Conservation (phyloP, 202 grass and related monocot genomes). For the Schoenoplectus tabernaemontani region DNA sequence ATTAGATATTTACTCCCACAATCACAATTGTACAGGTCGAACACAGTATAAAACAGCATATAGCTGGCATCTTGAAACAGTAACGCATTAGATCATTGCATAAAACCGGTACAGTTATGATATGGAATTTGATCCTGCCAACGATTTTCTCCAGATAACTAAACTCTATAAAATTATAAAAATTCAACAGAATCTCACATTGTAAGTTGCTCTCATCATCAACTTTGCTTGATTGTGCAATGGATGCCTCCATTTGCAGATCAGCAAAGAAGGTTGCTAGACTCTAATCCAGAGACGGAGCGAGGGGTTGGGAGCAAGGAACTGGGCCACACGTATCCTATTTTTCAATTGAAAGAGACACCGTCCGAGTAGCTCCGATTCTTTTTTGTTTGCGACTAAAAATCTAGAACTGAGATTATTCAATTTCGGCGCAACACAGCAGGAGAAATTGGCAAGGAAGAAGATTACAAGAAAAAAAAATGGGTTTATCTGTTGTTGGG, state of each 20-base stretch:
- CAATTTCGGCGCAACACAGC: neutral
- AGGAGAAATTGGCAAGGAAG: no score
- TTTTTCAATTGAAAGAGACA: neutral
- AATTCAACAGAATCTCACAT: neutral
- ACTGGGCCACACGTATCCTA: neutral
- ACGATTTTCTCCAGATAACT: no score
- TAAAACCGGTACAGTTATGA: no score
- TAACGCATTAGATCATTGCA: neutral
- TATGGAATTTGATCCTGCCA: neutral
- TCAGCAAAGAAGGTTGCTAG: neutral
- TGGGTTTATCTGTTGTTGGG: neutral
- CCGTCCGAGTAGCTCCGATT: neutral
- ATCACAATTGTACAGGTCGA: neutral
- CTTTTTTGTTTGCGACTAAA: neutral
- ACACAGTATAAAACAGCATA: neutral
- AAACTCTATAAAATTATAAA: neutral
- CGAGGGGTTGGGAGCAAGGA: neutral
- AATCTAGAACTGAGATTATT: neutral
- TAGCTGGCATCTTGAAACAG: neutral
- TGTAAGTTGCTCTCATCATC: neutral
- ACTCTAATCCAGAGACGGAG: neutral
- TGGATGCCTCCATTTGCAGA: conserved; percentile 2
- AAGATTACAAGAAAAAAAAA: no score
- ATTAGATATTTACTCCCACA: neutral
- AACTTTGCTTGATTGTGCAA: neutral